Base-by-base conservation (phyloP, 306 rosid species). In the Prinsepia uniflora region DNA sequence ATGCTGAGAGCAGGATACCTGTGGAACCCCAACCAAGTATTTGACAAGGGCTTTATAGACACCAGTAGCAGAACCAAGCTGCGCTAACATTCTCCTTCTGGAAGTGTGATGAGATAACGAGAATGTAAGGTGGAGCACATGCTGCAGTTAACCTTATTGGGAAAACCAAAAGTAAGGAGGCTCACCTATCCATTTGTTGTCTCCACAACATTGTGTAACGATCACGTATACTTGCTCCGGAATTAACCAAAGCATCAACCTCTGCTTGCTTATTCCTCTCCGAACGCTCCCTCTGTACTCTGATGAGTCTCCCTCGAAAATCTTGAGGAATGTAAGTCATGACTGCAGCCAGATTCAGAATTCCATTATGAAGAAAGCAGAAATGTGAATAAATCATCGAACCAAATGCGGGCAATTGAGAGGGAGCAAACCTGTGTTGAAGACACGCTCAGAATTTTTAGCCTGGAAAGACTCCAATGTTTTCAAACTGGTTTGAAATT, bases 321-420 rank as follows among this genome's bases (percentile, higher is more conserved):
- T 90, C 98, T 86, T 94, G 98, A 71, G 98, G 98, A 78, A 94
- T 86, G 88, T 94, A 94, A 10, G 98, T 90, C 98, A 94, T 86
- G 67, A 94, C 98, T 93, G 83, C 86, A 80, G 57, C 72, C 59
- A 65, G 41, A 62, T 77, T 72, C 61, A 56, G 7, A 65, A 55
- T 43, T 11, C 64, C 34, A 41, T 69, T 39, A 43, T 0, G n/a
- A 77, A 42, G 17, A 18, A 6, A 43, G 11, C 52, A 11, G 3
- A 64, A 7, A 36, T 60, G 39, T 48, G 5, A 39, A 81, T 40
- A 63, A 45, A 30, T 62, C 44, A 79, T 42, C 45, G 71, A 70
- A 40, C 68, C 13, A 68, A 71, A 39, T 46, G 17, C 11, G 8
- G 24, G 14, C 66, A 8, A 39, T 13, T 1, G 7, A 39, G 8